These are phyloP conservation scores for Botrytis fabae DNA, from an alignment of 2,329 filamentous ascomycete species.

Conservation along the genomic window DNA sequence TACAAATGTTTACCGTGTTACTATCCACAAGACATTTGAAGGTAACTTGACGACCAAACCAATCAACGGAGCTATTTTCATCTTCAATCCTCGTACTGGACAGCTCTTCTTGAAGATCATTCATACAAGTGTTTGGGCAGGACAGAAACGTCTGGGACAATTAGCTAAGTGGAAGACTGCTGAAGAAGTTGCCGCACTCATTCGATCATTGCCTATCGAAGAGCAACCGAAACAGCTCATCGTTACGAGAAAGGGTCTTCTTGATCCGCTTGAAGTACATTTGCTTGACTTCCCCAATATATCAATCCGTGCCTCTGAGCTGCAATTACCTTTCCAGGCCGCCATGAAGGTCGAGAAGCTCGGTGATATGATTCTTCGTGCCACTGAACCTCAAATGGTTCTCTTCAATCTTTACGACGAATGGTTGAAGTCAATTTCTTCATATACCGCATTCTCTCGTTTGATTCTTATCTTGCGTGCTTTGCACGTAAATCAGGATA, in stretches of 20 bases:
- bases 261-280: constrained; percentile 96
- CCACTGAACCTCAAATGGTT: constrained; percentile 99
- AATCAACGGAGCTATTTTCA: constrained; percentile 99
- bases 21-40: constrained; percentile 99
- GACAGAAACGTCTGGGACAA: constrained; percentile 97
- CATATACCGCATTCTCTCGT: constrained; percentile 97
- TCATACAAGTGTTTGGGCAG: constrained; percentile 98
- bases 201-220: constrained; percentile 91
- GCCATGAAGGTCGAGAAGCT: constrained; percentile 99
- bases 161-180: constrained; percentile 99
- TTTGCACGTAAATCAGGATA: constrained; percentile 95
- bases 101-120: constrained; percentile 99
- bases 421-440: constrained; percentile 97
- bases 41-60: constrained; percentile 98
- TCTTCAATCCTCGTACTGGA: constrained; percentile 98
- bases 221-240: constrained; percentile 99
- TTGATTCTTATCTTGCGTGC: constrained; percentile 90
- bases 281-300: constrained; percentile 98
- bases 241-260: constrained; percentile 92
- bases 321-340: constrained; percentile 97
- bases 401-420: constrained; percentile 98
- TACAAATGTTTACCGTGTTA: constrained; percentile 98
- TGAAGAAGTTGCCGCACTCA: constrained; percentile 97
- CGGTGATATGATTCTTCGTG: constrained; percentile 96
- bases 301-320: constrained; percentile 92